Percentiles rank a stretch among this genome's conserved stretches.
Evolutionary conservation across 2,329 filamentous ascomycete species (phyloP).

Genomic region (Calonectria pseudoreteaudii): DNA sequence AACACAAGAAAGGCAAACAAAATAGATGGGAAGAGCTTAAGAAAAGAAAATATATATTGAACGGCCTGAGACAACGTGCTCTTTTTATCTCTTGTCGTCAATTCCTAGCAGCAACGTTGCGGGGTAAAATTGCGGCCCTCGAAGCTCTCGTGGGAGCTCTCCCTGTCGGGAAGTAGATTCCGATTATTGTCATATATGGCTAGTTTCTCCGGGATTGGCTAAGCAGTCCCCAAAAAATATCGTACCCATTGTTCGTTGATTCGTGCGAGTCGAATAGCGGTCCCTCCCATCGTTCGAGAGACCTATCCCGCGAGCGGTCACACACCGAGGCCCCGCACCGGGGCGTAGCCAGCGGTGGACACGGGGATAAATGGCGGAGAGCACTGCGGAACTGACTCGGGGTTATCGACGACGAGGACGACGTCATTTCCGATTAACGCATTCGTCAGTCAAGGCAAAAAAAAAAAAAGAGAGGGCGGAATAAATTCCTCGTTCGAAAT

Average conservation of each 20-base stretch:
- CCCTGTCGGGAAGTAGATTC: neutral
- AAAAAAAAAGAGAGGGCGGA: no score
- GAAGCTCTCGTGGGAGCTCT: neutral
- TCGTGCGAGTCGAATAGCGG: neutral
- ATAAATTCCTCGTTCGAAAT: neutral
- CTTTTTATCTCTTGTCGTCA: slow-evolving; percentile 11
- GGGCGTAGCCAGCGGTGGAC: neutral
- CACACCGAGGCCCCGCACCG: neutral
- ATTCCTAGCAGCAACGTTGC: neutral
- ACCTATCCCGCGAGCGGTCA: neutral
- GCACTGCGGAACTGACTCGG: neutral
- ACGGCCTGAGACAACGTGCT: neutral
- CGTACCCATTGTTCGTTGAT: neutral
- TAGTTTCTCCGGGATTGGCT: slow-evolving; percentile 9
- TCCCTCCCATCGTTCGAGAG: neutral
- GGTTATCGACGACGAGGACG: neutral
- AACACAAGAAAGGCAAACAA: neutral
- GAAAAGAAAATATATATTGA: neutral
- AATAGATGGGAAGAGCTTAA: neutral
- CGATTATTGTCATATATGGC: slow-evolving; percentile 7
- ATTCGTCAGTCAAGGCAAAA: neutral
- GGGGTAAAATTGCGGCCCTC: slow-evolving; percentile 8
- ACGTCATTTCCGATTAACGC: neutral
- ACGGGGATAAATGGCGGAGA: neutral
- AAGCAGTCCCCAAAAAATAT: neutral